Percentiles rank a stretch among this genome's conserved stretches.
phyloP scores from a whole-genome alignment of 352 stramenopile genomes.

The Pythium dissotocum region DNA sequence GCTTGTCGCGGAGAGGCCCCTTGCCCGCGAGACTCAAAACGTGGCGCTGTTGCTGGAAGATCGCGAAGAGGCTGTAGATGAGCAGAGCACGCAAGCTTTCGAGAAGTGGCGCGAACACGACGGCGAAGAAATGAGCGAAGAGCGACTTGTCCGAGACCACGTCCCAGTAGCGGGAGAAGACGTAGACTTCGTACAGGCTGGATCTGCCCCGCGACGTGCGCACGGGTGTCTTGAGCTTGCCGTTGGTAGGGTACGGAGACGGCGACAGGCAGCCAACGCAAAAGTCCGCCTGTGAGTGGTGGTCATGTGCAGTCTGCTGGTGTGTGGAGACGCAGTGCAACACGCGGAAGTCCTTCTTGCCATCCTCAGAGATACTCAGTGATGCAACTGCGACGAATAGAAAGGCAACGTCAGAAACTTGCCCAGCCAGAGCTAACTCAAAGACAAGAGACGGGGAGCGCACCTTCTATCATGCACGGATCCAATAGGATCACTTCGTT shows the following conservation, averaged over 20 bases:
- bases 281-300: slow-evolving; percentile 39
- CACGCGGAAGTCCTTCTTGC: slow-evolving; percentile 77
- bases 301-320: slow-evolving; percentile 25
- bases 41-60: slow-evolving; percentile 44
- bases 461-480: slow-evolving; percentile 68
- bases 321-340: slow-evolving; percentile 69
- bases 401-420: neutral
- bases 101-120: slow-evolving; percentile 63
- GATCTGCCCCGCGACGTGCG: neutral
- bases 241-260: slow-evolving; percentile 30
- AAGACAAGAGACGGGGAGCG: neutral
- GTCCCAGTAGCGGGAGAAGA: slow-evolving; percentile 85
- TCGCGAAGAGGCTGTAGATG: slow-evolving; percentile 58
- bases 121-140: slow-evolving; percentile 60
- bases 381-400: slow-evolving; percentile 46
- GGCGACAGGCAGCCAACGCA: slow-evolving; percentile 69
- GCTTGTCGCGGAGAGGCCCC: slow-evolving; percentile 38
- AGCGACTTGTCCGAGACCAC: slow-evolving; percentile 79
- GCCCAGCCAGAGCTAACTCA: neutral
- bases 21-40: slow-evolving; percentile 17
- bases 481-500: slow-evolving; percentile 81
- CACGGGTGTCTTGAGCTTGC: slow-evolving; percentile 17
- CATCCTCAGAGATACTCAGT: slow-evolving; percentile 58
- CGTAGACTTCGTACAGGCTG: slow-evolving; percentile 59
- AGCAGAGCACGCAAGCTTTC: slow-evolving; percentile 65